phyloP scores from a whole-genome alignment of 176 grass and related monocot species.

The Musa beccarii region DNA sequence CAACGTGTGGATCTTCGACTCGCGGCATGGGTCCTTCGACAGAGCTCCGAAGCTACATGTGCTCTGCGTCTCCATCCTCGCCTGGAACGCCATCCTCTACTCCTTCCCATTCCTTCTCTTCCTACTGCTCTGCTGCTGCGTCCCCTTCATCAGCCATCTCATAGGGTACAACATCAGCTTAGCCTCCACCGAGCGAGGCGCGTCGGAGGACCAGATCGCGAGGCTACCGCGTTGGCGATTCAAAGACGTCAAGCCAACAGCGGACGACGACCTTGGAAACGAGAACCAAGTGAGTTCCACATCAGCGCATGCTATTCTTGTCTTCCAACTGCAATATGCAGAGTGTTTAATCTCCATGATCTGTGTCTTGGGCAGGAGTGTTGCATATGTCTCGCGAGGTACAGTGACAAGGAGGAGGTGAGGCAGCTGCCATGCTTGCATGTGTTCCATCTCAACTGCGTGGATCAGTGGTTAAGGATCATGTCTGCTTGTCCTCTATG shows the following conservation, averaged over 20 bases:
- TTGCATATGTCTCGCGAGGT: conserved; percentile 88
- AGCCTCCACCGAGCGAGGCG: conserved; percentile 53
- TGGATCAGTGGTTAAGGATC: conserved; percentile 92
- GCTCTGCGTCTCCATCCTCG: conserved; percentile 68
- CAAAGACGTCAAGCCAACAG: conserved; percentile 39
- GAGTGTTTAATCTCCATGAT: too few species aligned
- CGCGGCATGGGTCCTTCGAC: conserved; percentile 59
- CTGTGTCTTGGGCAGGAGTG: conserved; percentile 43
- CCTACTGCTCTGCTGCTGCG: conserved; percentile 89
- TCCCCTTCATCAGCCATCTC: conserved; percentile 57
- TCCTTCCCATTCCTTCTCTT: conserved; percentile 95
- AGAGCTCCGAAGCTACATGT: conserved; percentile 62
- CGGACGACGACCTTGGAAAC: conserved; percentile 14
- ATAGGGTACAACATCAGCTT: conserved; percentile 93
- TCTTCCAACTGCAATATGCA: too few species aligned
- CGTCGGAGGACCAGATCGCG: conserved; percentile 79
- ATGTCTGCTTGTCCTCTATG: conserved; percentile 96
- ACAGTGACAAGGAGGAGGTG: conserved; percentile 80
- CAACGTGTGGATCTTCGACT: conserved; percentile 97
- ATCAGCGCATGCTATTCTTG: background rate
- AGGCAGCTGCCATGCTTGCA: conserved; percentile 84
- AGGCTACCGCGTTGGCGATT: conserved; percentile 65
- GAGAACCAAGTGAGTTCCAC: conserved; percentile 40
- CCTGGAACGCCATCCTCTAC: conserved; percentile 86
- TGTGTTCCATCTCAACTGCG: conserved; percentile 82